Conservation (phyloP, 768 basidiomycete genomes). For the Suillus cothurnatus region DNA sequence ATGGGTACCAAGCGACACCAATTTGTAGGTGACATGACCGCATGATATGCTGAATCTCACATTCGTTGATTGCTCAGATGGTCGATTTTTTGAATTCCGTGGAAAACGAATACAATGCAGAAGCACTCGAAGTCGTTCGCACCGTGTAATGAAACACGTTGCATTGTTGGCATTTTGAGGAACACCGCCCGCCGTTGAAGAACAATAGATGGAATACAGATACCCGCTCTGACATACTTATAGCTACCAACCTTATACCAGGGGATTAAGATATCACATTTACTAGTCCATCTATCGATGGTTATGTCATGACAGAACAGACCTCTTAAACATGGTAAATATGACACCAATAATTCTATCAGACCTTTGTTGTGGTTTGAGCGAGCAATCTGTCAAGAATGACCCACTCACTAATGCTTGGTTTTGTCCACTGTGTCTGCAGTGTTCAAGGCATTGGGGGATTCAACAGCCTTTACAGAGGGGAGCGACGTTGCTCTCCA, state of each 20-base stretch:
- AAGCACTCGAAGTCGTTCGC: not conserved
- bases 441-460: not conserved
- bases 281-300: not conserved
- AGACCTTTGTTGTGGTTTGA: no score
- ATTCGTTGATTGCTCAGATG: conserved; percentile 45
- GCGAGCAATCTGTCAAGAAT: not conserved
- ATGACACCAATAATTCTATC: not conserved
- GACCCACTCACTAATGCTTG: not conserved
- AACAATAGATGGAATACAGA: not conserved
- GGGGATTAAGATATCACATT: not conserved
- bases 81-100: conserved; percentile 61
- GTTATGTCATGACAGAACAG: not conserved
- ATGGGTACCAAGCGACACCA: conserved; percentile 74
- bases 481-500: conserved; percentile 66
- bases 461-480: conserved; percentile 7
- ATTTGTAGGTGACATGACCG: conserved; percentile 48
- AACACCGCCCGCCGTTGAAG: not conserved
- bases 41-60: conserved; percentile 8
- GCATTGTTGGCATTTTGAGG: not conserved
- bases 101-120: conserved; percentile 50
- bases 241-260: not conserved
- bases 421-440: not conserved
- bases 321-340: not conserved
- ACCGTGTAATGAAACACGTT: not conserved
- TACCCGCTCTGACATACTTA: not conserved